A percentile compares a stretch with the other conserved stretches of the same genome.
Evolutionary conservation across 1,284 basidiomycete species (phyloP).

Genomic region (Puccinia coronata): DNA sequence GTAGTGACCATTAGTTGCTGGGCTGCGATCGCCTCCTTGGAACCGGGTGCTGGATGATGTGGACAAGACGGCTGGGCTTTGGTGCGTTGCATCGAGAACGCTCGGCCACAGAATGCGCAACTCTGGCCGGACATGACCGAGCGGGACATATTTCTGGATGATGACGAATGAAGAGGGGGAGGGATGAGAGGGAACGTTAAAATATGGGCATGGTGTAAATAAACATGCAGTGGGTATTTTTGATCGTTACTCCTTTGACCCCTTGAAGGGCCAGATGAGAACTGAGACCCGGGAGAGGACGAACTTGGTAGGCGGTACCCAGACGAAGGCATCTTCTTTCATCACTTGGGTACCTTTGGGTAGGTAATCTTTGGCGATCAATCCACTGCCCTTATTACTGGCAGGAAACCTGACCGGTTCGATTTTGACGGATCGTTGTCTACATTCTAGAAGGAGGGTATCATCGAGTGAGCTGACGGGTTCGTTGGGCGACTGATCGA

Average conservation of each 20-base stretch:
- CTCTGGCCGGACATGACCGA: constrained; percentile 39
- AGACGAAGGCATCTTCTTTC: constrained; percentile 49
- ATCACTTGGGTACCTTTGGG: constrained; percentile 44
- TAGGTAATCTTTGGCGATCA: constrained; percentile 44
- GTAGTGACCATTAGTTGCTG: constrained; percentile 45
- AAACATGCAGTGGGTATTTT: neutral
- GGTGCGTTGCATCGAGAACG: constrained; percentile 39
- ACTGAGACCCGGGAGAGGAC: neutral
- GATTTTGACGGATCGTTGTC: constrained; percentile 37
- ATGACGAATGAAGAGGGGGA: neutral
- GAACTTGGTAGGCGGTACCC: constrained; percentile 41
- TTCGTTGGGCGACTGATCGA: constrained; percentile 33
- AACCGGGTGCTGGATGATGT: constrained; percentile 49
- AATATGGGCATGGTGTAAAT: neutral
- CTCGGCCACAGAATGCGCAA: constrained; percentile 48
- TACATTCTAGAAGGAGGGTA: constrained; percentile 43
- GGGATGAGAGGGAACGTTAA: neutral
- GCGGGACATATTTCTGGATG: constrained; percentile 33
- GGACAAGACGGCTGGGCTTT: constrained; percentile 42
- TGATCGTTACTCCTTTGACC: neutral
- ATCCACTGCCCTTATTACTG: constrained; percentile 46
- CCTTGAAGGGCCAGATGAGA: neutral
- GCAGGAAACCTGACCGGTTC: constrained; percentile 47
- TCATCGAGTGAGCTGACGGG: constrained; percentile 46
- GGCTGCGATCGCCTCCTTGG: constrained; percentile 48